These are phyloP conservation scores for Leccinellum rugosiceps DNA, from an alignment of 768 basidiomycete species.

Conservation along the genomic window DNA sequence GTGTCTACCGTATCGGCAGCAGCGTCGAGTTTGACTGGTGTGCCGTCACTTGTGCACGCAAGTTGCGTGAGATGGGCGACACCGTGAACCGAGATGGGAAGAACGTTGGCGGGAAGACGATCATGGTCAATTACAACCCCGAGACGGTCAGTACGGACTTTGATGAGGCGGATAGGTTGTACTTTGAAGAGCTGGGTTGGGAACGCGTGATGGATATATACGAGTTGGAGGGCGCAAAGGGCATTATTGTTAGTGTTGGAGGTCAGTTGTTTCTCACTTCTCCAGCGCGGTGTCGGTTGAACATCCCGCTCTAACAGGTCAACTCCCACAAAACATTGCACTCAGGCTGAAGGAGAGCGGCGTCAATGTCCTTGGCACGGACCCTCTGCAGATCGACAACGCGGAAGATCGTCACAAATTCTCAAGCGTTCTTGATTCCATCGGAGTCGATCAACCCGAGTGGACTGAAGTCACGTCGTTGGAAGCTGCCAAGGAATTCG, in stretches of 20 bases:
- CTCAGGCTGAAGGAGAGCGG: conserved; percentile 88
- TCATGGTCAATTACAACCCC: conserved; percentile 99
- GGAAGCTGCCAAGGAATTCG: conserved; percentile 89
- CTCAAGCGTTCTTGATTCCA: conserved; percentile 91
- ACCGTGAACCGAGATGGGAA: conserved; percentile 14
- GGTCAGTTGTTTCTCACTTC: conserved; percentile 47
- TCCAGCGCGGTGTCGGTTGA: not conserved
- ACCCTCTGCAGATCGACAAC: conserved; percentile 91
- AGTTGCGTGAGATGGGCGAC: conserved; percentile 81
- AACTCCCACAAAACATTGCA: conserved; percentile 98
- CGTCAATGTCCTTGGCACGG: conserved; percentile 94
- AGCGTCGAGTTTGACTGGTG: conserved; percentile 99
- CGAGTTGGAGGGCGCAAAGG: conserved; percentile 88
- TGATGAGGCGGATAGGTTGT: conserved; percentile 97
- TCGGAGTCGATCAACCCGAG: conserved; percentile 95
- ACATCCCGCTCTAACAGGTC: conserved; percentile 50
- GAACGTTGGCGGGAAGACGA: conserved; percentile 60
- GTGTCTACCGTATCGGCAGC: conserved; percentile 97
- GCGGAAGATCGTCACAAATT: conserved; percentile 99
- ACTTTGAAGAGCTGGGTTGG: conserved; percentile 97
- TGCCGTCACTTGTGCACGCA: conserved; percentile 96
- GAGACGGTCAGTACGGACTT: conserved; percentile 99
- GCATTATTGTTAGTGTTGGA: conserved; percentile 95
- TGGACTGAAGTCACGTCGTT: conserved; percentile 91
- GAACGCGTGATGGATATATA: conserved; percentile 99